Conservation (phyloP, 192 early-diverging fungal genomes). For the Dissophora globulifera region DNA sequence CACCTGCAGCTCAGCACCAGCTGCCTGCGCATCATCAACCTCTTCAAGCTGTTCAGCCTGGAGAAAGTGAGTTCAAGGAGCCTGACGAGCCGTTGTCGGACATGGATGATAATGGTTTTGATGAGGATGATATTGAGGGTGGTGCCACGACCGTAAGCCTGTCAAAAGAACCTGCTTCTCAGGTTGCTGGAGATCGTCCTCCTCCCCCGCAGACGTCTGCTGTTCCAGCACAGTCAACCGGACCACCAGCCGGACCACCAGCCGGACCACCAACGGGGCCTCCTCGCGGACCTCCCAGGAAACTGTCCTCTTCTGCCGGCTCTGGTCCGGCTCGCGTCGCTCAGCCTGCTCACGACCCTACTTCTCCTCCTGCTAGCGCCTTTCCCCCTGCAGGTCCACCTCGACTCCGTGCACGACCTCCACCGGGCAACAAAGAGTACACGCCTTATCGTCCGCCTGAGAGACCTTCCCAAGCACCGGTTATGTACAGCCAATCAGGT, state of each 20-base stretch:
- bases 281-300: conserved; percentile 41
- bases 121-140: conserved; percentile 45
- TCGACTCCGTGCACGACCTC: conserved; percentile 29
- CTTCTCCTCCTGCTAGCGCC: conserved; percentile 44
- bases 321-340: conserved; percentile 21
- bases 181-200: background rate
- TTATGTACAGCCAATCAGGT: conserved; percentile 49
- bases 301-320: conserved; percentile 14
- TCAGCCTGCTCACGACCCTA: conserved; percentile 36
- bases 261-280: conserved; percentile 41
- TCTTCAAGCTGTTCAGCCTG: background rate
- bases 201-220: conserved; percentile 2
- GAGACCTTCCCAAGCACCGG: conserved; percentile 46
- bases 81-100: conserved; percentile 33
- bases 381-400: conserved; percentile 29
- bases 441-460: conserved; percentile 48
- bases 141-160: background rate
- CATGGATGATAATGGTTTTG: conserved; percentile 6
- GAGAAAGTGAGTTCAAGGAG: conserved; percentile 5
- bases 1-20: background rate
- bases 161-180: background rate
- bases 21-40: background rate
- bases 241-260: conserved; percentile 43
- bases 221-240: conserved; percentile 25
- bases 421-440: conserved; percentile 29